phyloP scores from a whole-genome alignment of 495 filamentous ascomycete genomes.

The Aspergillus indologenus region DNA sequence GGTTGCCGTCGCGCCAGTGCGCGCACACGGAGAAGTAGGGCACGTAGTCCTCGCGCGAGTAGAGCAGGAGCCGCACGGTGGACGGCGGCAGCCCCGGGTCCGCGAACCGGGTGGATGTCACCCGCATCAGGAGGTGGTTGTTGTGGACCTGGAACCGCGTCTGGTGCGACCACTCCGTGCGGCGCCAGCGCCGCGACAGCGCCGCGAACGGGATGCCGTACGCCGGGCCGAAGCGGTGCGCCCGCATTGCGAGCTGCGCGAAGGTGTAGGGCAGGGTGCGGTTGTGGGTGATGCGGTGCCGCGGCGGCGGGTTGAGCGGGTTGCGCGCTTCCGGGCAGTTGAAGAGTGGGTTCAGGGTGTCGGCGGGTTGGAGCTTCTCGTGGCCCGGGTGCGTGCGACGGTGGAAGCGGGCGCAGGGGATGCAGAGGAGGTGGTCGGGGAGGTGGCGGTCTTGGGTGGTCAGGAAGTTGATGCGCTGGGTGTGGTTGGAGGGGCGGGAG shows the following conservation, averaged over 20 bases:
- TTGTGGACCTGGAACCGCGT: conserved; percentile 50
- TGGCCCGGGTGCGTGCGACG: conserved; percentile 44
- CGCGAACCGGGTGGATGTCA: conserved; percentile 46
- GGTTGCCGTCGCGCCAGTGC: conserved; percentile 58
- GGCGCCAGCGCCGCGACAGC: conserved; percentile 49
- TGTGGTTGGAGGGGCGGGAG: conserved; percentile 33
- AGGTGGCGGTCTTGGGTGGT: conserved; percentile 39
- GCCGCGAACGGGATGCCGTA: conserved; percentile 45
- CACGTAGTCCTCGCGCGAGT: conserved; percentile 56
- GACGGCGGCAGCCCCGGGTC: conserved; percentile 39
- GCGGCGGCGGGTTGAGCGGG: conserved; percentile 38
- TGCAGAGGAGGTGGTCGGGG: conserved; percentile 55
- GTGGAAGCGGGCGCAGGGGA: conserved; percentile 53
- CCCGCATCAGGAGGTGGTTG: conserved; percentile 52
- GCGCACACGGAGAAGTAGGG: conserved; percentile 58
- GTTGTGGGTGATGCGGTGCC: conserved; percentile 50
- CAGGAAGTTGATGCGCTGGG: conserved; percentile 47
- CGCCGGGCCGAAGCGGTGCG: conserved; percentile 32
- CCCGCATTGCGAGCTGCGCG: conserved; percentile 50
- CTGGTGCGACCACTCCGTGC: conserved; percentile 47
- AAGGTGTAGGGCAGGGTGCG: conserved; percentile 52
- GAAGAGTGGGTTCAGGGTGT: conserved; percentile 51
- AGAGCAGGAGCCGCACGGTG: conserved; percentile 49
- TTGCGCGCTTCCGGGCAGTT: conserved; percentile 46
- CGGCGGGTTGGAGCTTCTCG: conserved; percentile 47